Evolutionary conservation across 2,329 filamentous ascomycete genomes (phyloP), one percentile per base, ranked within the genome.

Genomic region (Colletotrichum lini): DNA sequence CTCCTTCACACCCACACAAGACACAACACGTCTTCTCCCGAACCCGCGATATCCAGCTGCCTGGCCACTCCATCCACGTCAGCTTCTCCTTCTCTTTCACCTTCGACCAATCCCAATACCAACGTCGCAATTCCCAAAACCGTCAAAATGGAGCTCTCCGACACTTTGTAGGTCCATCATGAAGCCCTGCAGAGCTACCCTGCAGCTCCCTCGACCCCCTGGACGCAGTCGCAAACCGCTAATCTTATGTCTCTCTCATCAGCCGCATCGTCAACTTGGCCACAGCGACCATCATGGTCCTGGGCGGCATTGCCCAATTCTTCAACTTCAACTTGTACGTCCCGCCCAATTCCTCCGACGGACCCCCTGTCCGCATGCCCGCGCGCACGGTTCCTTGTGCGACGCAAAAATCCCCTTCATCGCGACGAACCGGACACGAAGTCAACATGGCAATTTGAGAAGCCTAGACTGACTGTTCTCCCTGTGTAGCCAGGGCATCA

Each of bases 231-330:
- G 62, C 40, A 57, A 52, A 49, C 72, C 71, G 79, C 82, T 85
- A 79, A 85, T 77, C 60, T 65, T 66, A 42, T 74, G 76, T 73
- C 70, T 76, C 72, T 23, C 45, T 15, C 53, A 54, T 64, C 81
- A 98, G 96, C 86, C 96, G 96, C 80, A 91, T 98, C 80, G 94
- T 97, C 82, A 99, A 99, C 88, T 87, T 99, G 82, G 94, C 87
- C 78, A 91, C 97, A 74, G 96, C 92, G 78, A 92, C 92, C 76
- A 89, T 98, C 76, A 97, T 98, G 91, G 86, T 97, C 58, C 87
- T 98, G 58, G 96, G 95, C 75, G 96, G 95, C 77, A 87, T 95
- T 78, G 87, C 87, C 73, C 91, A 94, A 79, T 91, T 95, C 84
- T 93, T 93, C 80, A 79, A 84, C 49, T 79, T 88, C 69, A 76